A percentile compares a stretch with the other conserved stretches of the same genome.
Evolutionary conservation across 2,329 filamentous ascomycete genomes (phyloP).

Genomic region (Epichloe sp.): DNA sequence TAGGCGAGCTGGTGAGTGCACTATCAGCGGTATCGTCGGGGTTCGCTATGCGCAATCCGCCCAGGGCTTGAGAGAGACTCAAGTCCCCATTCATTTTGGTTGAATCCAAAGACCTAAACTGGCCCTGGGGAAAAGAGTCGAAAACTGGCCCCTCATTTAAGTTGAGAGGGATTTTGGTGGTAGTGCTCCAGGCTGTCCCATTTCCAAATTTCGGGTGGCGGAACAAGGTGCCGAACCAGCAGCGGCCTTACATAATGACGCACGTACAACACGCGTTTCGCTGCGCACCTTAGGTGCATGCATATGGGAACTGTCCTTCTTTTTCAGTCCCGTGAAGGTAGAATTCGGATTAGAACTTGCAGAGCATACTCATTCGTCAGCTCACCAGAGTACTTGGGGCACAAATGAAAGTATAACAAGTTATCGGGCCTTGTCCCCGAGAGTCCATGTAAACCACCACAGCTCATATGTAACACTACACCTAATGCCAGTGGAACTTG

Average conservation of each 20-base stretch:
- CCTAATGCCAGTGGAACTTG: too few relatives aligned
- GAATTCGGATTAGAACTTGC: background rate
- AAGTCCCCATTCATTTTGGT: slow-evolving; percentile 76
- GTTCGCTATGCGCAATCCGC: slow-evolving; percentile 92
- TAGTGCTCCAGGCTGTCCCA: background rate
- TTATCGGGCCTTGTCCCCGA: background rate
- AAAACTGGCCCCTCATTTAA: slow-evolving; percentile 1
- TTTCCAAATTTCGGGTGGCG: slow-evolving; percentile 3
- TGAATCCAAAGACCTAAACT: slow-evolving; percentile 12
- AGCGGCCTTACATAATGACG: slow-evolving; percentile 8
- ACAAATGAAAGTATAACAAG: background rate
- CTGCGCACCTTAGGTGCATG: background rate
- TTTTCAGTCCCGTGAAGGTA: background rate
- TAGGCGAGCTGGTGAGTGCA: slow-evolving; percentile 2
- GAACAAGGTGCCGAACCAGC: slow-evolving; percentile 3
- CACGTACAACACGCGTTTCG: background rate
- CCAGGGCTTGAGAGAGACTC: slow-evolving; percentile 82
- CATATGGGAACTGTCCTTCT: background rate
- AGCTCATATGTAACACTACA: too few relatives aligned
- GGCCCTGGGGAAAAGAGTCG: slow-evolving; percentile 12
- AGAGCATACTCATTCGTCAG: background rate
- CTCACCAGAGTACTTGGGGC: too few relatives aligned
- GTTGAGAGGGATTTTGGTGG: slow-evolving; percentile 2
- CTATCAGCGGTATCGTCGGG: slow-evolving; percentile 57
- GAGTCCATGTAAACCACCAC: too few relatives aligned